Percentiles rank a stretch among this genome's conserved stretches.
Evolutionary conservation across 2,329 filamentous ascomycete genomes (phyloP).

Genomic region (Fusarium sp.): DNA sequence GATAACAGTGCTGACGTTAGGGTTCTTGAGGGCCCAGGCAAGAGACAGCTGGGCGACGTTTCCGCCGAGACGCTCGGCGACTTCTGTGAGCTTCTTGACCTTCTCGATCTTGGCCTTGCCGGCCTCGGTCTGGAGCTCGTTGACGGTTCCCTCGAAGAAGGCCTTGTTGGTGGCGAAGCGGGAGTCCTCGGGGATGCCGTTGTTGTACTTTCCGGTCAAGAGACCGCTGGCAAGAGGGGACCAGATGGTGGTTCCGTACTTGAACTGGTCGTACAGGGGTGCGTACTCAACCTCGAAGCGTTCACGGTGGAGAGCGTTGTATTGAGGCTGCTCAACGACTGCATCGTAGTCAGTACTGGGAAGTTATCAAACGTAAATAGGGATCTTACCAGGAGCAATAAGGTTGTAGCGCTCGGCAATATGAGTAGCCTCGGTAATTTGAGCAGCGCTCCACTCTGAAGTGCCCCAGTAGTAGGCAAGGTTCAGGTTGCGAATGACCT

Average conservation of each 20-base stretch:
- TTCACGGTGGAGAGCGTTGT: slow-evolving; percentile 72
- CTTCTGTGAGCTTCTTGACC: slow-evolving; percentile 42
- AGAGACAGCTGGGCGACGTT: slow-evolving; percentile 45
- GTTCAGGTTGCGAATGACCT: slow-evolving; percentile 48
- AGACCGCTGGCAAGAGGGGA: slow-evolving; percentile 69
- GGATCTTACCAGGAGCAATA: slow-evolving; percentile 62
- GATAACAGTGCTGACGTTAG: slow-evolving; percentile 50
- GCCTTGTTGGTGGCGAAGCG: slow-evolving; percentile 60
- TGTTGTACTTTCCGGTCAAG: slow-evolving; percentile 75
- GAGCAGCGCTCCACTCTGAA: slow-evolving; percentile 75
- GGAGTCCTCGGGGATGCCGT: slow-evolving; percentile 68
- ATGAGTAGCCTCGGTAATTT: slow-evolving; percentile 70
- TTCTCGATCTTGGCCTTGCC: slow-evolving; percentile 49
- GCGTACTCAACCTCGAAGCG: slow-evolving; percentile 74
- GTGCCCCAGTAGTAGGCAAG: slow-evolving; percentile 63
- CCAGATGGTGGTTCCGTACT: slow-evolving; percentile 72
- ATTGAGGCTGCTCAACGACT: slow-evolving; percentile 75
- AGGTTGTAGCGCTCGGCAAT: slow-evolving; percentile 71
- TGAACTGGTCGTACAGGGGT: slow-evolving; percentile 69
- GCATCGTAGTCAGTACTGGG: accelerated
- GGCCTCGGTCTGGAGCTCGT: slow-evolving; percentile 28
- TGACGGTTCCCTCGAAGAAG: slow-evolving; percentile 36
- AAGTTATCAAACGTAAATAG: accelerated
- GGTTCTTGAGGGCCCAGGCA: slow-evolving; percentile 47
- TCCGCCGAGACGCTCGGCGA: slow-evolving; percentile 46